Evolutionary conservation across 106 monocot species (phyloP).

Genomic region (Acorus calamus): DNA sequence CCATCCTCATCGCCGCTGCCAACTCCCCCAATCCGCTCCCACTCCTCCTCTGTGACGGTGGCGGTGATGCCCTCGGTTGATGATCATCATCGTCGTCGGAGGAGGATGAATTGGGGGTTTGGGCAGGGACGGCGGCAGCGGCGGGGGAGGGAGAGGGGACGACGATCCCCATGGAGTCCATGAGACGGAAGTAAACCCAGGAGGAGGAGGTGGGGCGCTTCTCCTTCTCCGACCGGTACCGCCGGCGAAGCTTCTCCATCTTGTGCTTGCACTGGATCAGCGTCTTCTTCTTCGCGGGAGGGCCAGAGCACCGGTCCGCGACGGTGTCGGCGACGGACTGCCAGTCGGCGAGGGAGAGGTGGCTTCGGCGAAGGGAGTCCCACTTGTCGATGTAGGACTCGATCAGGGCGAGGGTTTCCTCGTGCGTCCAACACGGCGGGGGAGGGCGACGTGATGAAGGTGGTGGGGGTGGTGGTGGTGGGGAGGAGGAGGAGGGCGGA

Average conservation of each 20-base stretch:
- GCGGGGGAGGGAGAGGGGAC: neutral
- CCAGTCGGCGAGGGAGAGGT: neutral
- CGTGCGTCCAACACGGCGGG: conserved; percentile 8
- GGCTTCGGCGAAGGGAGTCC: conserved; percentile 22
- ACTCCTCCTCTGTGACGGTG: conserved; percentile 7
- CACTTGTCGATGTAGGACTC: neutral
- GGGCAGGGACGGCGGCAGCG: neutral
- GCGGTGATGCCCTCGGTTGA: neutral
- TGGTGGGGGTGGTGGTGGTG: conserved; percentile 3
- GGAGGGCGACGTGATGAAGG: neutral
- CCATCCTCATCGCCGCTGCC: conserved; percentile 46
- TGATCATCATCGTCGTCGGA: neutral
- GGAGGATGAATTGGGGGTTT: neutral
- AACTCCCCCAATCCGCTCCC: conserved; percentile 30
- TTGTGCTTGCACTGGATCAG: neutral
- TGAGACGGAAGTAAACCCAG: conserved; percentile 66
- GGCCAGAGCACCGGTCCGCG: neutral
- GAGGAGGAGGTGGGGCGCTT: conserved; percentile 39
- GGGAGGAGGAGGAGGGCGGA: neutral
- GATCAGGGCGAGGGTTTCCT: conserved; percentile 7
- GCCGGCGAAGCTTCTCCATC: conserved; percentile 28
- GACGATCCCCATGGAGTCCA: conserved; percentile 48
- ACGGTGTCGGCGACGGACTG: neutral
- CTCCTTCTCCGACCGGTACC: conserved; percentile 58
- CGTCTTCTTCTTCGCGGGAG: neutral